phyloP scores from a whole-genome alignment of 345 rosid genomes.

The Salix purpurea region DNA sequence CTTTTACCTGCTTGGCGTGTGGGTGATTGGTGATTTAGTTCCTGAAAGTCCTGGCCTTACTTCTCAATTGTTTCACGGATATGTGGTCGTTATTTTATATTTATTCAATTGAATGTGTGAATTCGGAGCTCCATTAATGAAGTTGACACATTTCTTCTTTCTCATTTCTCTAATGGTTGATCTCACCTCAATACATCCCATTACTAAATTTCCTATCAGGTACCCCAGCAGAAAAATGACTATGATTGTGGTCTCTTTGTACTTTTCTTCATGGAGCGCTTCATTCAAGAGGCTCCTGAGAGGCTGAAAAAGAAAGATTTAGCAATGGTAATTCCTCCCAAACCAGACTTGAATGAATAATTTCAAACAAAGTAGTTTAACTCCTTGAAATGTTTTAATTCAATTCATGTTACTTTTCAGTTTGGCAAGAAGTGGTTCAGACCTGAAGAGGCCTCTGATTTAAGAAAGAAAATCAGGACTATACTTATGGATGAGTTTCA shows the following conservation, averaged over 20 bases:
- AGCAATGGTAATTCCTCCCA: conserved; percentile 48
- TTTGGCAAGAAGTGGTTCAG: conserved; percentile 82
- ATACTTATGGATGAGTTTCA: conserved; percentile 50
- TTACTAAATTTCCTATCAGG: conserved; percentile 38
- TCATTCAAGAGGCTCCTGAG: conserved; percentile 75
- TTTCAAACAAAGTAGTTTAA: neutral
- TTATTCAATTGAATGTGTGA: neutral
- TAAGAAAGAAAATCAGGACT: conserved; percentile 61
- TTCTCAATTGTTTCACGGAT: too few species aligned
- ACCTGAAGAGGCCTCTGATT: conserved; percentile 76
- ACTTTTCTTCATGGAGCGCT: conserved; percentile 78
- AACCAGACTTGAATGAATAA: neutral
- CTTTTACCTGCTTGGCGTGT: too few species aligned
- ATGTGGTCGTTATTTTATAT: too few species aligned
- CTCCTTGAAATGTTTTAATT: neutral
- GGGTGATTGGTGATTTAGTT: too few species aligned
- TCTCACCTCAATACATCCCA: neutral
- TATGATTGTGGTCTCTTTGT: conserved; percentile 92
- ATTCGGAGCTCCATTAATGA: neutral
- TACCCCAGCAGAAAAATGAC: conserved; percentile 92
- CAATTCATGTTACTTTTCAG: conserved; percentile 29
- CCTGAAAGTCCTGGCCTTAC: too few species aligned
- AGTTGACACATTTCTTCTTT: neutral
- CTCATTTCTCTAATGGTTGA: neutral
- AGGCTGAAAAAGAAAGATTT: conserved; percentile 74